Evolutionary conservation across 2,329 filamentous ascomycete species (phyloP).

Genomic region (Tolypocladium tundrense): DNA sequence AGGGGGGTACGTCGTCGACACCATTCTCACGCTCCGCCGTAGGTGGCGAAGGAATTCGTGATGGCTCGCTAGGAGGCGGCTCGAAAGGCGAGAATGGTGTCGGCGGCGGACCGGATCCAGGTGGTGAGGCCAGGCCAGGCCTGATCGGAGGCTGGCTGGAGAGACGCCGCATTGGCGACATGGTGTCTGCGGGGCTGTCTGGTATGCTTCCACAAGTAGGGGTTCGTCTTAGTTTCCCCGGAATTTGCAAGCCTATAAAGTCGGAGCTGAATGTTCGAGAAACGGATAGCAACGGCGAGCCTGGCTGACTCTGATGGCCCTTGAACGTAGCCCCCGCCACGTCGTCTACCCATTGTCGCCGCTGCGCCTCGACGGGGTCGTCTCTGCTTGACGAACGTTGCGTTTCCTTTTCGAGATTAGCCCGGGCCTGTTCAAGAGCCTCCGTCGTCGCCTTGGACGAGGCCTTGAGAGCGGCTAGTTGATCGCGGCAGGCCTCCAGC

Average conservation of each 20-base stretch:
- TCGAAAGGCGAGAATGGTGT: constrained; percentile 40
- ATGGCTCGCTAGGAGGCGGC: constrained; percentile 20
- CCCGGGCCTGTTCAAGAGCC: constrained; percentile 45
- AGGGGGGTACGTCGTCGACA: constrained; percentile 33
- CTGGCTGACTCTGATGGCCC: constrained; percentile 37
- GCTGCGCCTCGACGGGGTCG: constrained; percentile 28
- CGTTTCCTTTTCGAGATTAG: constrained; percentile 38
- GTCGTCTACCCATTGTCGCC: constrained; percentile 43
- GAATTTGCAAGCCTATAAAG: constrained; percentile 34
- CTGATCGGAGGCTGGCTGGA: constrained; percentile 36
- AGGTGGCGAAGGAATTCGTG: constrained; percentile 24
- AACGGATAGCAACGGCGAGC: constrained; percentile 41
- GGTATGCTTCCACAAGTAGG: constrained; percentile 39
- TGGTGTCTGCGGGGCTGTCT: constrained; percentile 26
- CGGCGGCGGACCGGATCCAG: constrained; percentile 23
- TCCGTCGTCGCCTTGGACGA: constrained; percentile 57
- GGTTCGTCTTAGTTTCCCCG: constrained; percentile 21
- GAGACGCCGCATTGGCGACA: constrained; percentile 34
- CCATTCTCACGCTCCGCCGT: constrained; percentile 40
- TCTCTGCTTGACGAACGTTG: constrained; percentile 20
- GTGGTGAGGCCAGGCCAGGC: constrained; percentile 27
- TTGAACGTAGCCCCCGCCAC: constrained; percentile 29
- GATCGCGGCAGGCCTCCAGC: constrained; percentile 45
- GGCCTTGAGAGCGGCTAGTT: constrained; percentile 52
- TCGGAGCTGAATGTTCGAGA: constrained; percentile 46